phyloP scores from a whole-genome alignment of 108 stramenopile genomes.

The Conticribra guillardii region DNA sequence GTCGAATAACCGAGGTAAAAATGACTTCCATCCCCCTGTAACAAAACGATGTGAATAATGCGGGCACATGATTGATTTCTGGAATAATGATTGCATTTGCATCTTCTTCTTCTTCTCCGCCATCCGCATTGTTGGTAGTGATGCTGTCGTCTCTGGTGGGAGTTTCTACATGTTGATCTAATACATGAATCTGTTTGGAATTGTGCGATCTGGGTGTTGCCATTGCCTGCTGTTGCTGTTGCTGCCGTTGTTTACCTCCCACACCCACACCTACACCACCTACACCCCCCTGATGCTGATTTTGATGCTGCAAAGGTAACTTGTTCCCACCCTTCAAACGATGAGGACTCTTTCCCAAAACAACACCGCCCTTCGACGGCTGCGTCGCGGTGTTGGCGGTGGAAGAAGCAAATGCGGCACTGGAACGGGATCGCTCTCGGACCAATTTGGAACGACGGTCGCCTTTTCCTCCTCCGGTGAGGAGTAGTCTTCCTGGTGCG shows the following conservation, averaged over 20 bases:
- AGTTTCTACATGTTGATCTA: neutral
- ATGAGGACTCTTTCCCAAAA: neutral
- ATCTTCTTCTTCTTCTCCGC: neutral
- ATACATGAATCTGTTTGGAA: too few relatives aligned
- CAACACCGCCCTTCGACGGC: neutral
- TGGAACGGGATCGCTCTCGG: constrained; percentile 14
- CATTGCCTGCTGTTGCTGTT: too few relatives aligned
- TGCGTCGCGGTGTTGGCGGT: neutral
- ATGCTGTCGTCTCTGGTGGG: neutral
- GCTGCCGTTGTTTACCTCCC: constrained; percentile 6
- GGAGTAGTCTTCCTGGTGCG: neutral
- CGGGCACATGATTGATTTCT: constrained; percentile 5
- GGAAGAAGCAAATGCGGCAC: constrained; percentile 19
- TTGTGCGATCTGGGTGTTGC: too few relatives aligned
- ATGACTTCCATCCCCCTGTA: constrained; percentile 74
- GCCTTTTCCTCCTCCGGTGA: constrained; percentile 1
- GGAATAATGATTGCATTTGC: neutral
- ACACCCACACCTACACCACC: neutral
- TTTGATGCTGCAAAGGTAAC: too few relatives aligned
- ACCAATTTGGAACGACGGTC: constrained; percentile 12
- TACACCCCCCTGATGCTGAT: too few relatives aligned
- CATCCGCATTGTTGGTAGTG: neutral
- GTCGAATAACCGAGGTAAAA: constrained; percentile 45
- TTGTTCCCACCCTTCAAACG: too few relatives aligned
- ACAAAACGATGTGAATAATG: constrained; percentile 31